Evolutionary conservation across 2,329 filamentous ascomycete genomes (phyloP).

Genomic region (Colletotrichum sp.): DNA sequence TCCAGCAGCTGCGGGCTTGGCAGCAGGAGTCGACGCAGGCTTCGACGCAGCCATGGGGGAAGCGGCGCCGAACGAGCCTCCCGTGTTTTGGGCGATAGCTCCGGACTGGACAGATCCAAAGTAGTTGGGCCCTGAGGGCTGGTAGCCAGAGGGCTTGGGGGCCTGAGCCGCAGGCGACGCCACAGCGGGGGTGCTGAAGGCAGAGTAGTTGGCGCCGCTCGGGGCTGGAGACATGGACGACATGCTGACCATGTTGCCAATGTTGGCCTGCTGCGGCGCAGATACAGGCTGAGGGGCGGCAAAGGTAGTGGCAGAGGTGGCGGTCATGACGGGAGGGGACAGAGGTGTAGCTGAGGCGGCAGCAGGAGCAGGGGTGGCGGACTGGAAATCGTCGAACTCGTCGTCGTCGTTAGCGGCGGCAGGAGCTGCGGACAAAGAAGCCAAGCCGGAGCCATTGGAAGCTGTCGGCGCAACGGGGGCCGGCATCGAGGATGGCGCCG

Average conservation of each 20-base stretch:
- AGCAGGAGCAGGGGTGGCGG: constrained; percentile 66
- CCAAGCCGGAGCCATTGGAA: constrained; percentile 52
- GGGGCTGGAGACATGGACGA: constrained; percentile 80
- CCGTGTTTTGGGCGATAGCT: constrained; percentile 24
- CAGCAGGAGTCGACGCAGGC: constrained; percentile 45
- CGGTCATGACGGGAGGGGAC: constrained; percentile 52
- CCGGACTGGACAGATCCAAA: constrained; percentile 79
- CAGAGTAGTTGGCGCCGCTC: constrained; percentile 65
- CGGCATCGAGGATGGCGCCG: constrained; percentile 55
- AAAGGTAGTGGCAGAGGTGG: constrained; percentile 68
- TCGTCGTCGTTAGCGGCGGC: constrained; percentile 61
- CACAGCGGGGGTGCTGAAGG: constrained; percentile 57
- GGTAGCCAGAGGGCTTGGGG: constrained; percentile 68
- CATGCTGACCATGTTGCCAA: constrained; percentile 80
- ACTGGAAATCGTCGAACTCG: constrained; percentile 98
- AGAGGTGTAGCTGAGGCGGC: constrained; percentile 50
- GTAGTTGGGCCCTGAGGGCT: constrained; percentile 88
- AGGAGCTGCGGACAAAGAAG: constrained; percentile 42
- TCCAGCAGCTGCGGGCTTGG: constrained; percentile 63
- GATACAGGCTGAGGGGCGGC: constrained; percentile 85
- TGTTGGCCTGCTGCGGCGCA: constrained; percentile 78
- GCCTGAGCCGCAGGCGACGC: constrained; percentile 47
- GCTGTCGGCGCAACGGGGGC: constrained; percentile 46
- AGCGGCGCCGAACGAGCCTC: constrained; percentile 25
- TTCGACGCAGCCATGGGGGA: constrained; percentile 49